Conservation (phyloP, 2,329 filamentous ascomycete genomes). For the Hymenoscyphus fraxineus region DNA sequence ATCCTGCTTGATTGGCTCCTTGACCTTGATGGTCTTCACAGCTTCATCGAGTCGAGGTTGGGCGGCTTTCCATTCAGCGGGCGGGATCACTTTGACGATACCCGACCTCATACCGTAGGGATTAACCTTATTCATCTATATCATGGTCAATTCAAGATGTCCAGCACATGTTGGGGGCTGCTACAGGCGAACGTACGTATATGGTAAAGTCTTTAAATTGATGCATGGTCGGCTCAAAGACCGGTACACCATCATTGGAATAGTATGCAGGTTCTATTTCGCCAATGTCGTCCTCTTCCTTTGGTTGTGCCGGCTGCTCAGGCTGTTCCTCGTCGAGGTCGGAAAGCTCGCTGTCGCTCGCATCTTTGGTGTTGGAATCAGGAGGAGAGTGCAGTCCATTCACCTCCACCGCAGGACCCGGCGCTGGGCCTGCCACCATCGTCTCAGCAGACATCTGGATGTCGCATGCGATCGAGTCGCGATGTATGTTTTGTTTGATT, state of each 20-base stretch:
- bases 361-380: slow-evolving; percentile 59
- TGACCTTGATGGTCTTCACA: slow-evolving; percentile 87
- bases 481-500: slow-evolving; percentile 10
- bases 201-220: slow-evolving; percentile 92
- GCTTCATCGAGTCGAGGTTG: slow-evolving; percentile 77
- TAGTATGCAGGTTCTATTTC: slow-evolving; percentile 83
- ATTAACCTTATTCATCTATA: slow-evolving; percentile 73
- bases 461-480: slow-evolving; percentile 27
- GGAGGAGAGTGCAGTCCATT: slow-evolving; percentile 55
- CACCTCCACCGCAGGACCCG: slow-evolving; percentile 23
- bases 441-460: slow-evolving; percentile 30
- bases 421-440: slow-evolving; percentile 25
- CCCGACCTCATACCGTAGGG: slow-evolving; percentile 96
- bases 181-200: slow-evolving; percentile 61
- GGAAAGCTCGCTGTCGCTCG: slow-evolving; percentile 61
- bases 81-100: slow-evolving; percentile 93
- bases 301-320: slow-evolving; percentile 19
- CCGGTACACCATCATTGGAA: slow-evolving; percentile 76
- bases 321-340: slow-evolving; percentile 48
- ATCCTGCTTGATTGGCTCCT: slow-evolving; percentile 96
- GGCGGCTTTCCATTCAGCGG: slow-evolving; percentile 83
- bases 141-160: slow-evolving; percentile 19
- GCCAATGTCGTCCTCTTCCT: slow-evolving; percentile 64
- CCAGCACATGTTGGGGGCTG: background rate
- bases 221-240: slow-evolving; percentile 93